These are phyloP conservation scores for Coemansia sp. DNA, from an alignment of 192 early-diverging fungal genomes.

Conservation along the genomic window DNA sequence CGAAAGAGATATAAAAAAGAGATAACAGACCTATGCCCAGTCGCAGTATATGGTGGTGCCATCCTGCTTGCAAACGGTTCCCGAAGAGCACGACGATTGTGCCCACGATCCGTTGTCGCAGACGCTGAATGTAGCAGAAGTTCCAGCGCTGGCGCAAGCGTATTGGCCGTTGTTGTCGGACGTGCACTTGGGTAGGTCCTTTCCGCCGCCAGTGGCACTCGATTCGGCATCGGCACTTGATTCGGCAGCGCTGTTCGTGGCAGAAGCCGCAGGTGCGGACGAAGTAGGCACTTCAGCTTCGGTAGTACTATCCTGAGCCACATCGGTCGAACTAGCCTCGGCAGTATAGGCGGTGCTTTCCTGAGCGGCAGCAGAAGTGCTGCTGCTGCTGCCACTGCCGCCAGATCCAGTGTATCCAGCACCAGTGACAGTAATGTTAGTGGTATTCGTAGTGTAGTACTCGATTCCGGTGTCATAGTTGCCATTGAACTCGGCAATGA, in stretches of 20 bases:
- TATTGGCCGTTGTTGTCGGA: neutral
- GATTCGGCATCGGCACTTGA: neutral
- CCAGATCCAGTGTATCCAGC: neutral
- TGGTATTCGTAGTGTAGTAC: conserved; percentile 14
- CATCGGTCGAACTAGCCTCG: neutral
- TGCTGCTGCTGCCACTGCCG: neutral
- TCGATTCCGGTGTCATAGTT: conserved; percentile 32
- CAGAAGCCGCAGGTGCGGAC: neutral
- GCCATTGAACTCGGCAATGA: conserved; percentile 53
- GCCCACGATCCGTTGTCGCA: neutral
- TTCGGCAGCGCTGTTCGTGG: neutral
- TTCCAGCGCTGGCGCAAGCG: neutral
- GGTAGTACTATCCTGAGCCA: neutral
- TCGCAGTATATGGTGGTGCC: neutral
- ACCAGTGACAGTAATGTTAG: neutral
- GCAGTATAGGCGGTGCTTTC: neutral
- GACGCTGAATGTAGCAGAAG: neutral
- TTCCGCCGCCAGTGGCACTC: neutral
- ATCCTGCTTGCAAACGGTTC: conserved; percentile 1
- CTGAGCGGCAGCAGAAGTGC: neutral
- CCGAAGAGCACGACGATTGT: neutral
- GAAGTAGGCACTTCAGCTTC: neutral
- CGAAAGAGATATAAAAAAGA: neutral
- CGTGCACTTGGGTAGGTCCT: neutral
- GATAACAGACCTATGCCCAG: neutral